Base-by-base conservation (phyloP, 2,329 filamentous ascomycete genomes). In the Aspergillus quadrilineatus region DNA sequence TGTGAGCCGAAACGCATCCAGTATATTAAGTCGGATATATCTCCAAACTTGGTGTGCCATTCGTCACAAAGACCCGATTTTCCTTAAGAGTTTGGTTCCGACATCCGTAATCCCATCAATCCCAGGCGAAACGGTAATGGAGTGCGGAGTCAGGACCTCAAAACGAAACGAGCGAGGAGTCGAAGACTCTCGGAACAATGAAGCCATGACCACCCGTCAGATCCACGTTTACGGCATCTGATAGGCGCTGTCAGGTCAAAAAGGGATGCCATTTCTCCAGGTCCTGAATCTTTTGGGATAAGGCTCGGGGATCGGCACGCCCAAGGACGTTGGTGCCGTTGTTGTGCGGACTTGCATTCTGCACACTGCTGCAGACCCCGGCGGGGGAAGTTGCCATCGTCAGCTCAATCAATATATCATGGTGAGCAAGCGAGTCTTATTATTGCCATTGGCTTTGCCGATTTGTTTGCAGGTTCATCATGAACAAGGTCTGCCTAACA, bases 221-320 rank as follows among this genome's bases (percentile, higher is more conserved):
- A 34, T 48, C 37, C 55, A 53, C 43, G 37, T 44, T 50, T 41
- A 44, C 15, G 12, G 29, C 45, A 15, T 29, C 28, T 49, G 48
- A 47, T 36, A 49, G 45, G 37, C 8, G 15, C 37, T 43, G 9
- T 42, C 37, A 48, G n/a, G 29, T 30, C 45, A 28, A 34, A 50
- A 28, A 55, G 15, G 28, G 41, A 32, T 30, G 32, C 29, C 14
- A 32, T 22, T 9, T 28, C 15, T 4, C 28, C 45, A 7, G 32
- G 44, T 50, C 53, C 53, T 45, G 46, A 50, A 45, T 48, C 37
- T 50, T 57, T 53, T 53, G 12, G 50, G 55, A 26, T 50, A 46
- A 53, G 55, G 22, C 32, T 50, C 45, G 36, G 41, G 41, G 50
- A 57, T 50, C 55, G 46, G 46, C 55, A 41, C 42, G 29, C 44